These are phyloP conservation scores for Eremochloa ophiuroides DNA, from an alignment of 176 grass and related monocot species.

Conservation along the genomic window DNA sequence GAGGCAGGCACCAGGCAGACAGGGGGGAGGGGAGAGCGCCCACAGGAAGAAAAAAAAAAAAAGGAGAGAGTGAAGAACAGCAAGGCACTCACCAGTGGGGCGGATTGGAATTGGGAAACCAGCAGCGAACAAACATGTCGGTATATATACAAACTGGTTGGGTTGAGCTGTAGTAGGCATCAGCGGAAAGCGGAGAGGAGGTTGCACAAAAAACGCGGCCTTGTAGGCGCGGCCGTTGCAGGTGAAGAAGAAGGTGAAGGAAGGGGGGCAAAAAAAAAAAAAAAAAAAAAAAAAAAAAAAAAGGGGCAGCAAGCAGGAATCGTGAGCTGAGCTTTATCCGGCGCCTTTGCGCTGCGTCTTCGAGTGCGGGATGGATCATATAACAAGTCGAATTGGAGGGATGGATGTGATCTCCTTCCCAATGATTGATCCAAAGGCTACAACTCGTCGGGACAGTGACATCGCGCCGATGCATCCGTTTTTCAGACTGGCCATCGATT, in stretches of 20 bases:
- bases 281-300: too few relatives aligned
- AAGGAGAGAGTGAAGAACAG: not conserved
- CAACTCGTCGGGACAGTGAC: conserved; percentile 56
- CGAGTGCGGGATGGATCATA: conserved; percentile 20
- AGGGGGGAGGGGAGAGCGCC: not conserved
- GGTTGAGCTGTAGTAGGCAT: conserved; percentile 39
- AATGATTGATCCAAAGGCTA: conserved; percentile 61
- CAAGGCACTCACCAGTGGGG: conserved; percentile 21
- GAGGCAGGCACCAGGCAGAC: not conserved
- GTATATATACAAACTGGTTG: conserved; percentile 30
- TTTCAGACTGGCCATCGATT: not conserved
- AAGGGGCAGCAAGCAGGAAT: not conserved
- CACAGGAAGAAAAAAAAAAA: conserved; percentile 23
- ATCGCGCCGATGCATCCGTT: conserved; percentile 50
- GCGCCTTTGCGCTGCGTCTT: conserved; percentile 14
- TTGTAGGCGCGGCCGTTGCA: conserved; percentile 11
- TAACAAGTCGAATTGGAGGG: conserved; percentile 28
- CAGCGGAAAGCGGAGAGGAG: conserved; percentile 9
- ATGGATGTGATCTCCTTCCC: conserved; percentile 37
- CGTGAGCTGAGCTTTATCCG: conserved; percentile 10
- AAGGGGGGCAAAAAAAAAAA: not conserved
- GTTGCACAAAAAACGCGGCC: conserved; percentile 20
- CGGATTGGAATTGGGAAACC: conserved; percentile 19
- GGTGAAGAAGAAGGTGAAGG: not conserved
- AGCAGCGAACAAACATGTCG: conserved; percentile 13